Evolutionary conservation across 768 basidiomycete species (phyloP).

Genomic region (Coprinopsis cinerea): DNA sequence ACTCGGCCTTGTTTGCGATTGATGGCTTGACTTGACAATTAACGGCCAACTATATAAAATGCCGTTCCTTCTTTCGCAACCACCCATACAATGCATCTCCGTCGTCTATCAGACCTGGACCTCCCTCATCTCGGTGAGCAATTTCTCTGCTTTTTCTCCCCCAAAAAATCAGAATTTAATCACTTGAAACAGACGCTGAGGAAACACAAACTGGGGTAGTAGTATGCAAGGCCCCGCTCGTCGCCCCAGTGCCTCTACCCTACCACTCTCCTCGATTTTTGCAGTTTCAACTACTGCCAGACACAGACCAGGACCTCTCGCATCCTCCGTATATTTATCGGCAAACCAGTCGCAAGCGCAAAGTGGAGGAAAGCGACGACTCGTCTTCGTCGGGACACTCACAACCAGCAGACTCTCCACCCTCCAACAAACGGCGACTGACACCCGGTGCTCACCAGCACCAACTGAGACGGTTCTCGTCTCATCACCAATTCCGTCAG

Average conservation of each 20-base stretch:
- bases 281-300: constrained; percentile 54
- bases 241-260: constrained; percentile 63
- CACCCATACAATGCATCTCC: not conserved
- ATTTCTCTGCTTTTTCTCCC: constrained; percentile 23
- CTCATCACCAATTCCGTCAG: not conserved
- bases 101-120: not conserved
- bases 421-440: not conserved
- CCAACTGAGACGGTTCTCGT: not conserved
- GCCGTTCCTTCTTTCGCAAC: not conserved
- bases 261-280: constrained; percentile 67
- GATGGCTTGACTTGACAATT: not conserved
- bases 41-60: not conserved
- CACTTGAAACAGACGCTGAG: constrained; percentile 24
- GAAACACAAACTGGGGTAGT: constrained; percentile 23
- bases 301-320: constrained; percentile 64
- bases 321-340: constrained; percentile 48
- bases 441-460: not conserved
- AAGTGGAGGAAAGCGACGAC: constrained; percentile 7
- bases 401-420: not conserved
- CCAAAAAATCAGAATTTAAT: constrained; percentile 16
- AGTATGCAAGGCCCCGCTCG: constrained; percentile 61
- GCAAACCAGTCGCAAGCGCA: not conserved
- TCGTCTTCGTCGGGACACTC: constrained; percentile 1
- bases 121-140: not conserved
- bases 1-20: not conserved